Evolutionary conservation across 2,329 filamentous ascomycete genomes (phyloP), one percentile per base, ranked within the genome.

Genomic region (Epichloe aotearoae): DNA sequence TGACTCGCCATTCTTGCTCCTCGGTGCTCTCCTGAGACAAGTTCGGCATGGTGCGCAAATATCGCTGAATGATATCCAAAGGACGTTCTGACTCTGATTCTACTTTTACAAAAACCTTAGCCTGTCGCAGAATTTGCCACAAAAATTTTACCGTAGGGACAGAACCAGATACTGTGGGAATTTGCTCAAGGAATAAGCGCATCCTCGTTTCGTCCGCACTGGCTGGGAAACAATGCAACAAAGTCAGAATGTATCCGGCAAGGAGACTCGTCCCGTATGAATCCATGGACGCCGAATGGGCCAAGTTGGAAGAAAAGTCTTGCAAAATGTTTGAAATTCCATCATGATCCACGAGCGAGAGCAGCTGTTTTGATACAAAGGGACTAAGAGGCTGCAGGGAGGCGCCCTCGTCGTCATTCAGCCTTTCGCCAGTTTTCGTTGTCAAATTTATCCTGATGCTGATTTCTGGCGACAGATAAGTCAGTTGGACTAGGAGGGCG

Each of bases 121-220:
- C 78, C 51, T 66, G 65, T 15, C 64, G 69, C 59, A 72, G 73
- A 36, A 69, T 75, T 50, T 84, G 76, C 88, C 93, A 96, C 57
- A 97, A 87, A 61, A 88, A 95, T 57, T 84, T 68, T 57, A 60
- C 64, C 48, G 61, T 68, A 2, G 74, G 67, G 4, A 86, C 73
- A 42, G 84, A 80, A 0, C 88, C 86, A 4, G 57, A 54, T 5
- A 55, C 20, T 3, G 61, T 63, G 17, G 65, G 64, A 14, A 69
- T 67, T 49, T 67, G 57, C 26, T 65, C 64, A 40, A 93, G 75
- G 61, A 93, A 97, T 1, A 97, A 73, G 70, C 88, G 91, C 88
- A 97, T 95, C 20, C 90, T 84, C 53, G 96, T 94, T 53, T 96
- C 89, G 61, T 96, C 90, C 3, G 83, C 83, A 53, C 81, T 77